These are phyloP conservation scores for Asterella californica DNA, from an alignment of 225 moss, liverwort and hornwort genomes.

Conservation along the genomic window DNA sequence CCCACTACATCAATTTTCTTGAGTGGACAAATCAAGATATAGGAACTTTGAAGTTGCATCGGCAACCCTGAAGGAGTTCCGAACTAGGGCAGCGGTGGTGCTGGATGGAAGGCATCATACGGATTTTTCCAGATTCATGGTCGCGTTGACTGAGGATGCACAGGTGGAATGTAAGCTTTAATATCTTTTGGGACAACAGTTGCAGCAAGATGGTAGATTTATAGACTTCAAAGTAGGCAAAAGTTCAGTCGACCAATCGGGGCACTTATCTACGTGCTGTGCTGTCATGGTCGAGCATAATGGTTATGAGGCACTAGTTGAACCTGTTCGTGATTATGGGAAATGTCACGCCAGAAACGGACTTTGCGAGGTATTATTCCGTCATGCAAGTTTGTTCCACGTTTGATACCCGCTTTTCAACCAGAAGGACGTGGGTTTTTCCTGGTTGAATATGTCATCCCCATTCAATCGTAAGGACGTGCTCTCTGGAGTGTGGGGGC, in stretches of 20 bases:
- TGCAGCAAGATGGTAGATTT: background rate
- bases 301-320: background rate
- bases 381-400: background rate
- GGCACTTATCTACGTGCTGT: background rate
- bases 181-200: background rate
- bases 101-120: background rate
- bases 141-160: background rate
- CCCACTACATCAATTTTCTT: background rate
- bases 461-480: no score
- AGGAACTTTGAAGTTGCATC: background rate
- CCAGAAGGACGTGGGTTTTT: no score
- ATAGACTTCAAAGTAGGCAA: background rate
- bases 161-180: background rate
- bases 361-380: constrained; percentile 25
- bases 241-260: background rate
- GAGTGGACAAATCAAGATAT: no score
- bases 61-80: background rate
- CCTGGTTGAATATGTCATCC: no score
- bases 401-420: no score
- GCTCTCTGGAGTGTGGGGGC: no score
- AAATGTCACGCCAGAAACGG: constrained; percentile 11
- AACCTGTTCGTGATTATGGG: constrained; percentile 17
- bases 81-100: background rate
- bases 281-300: constrained; percentile 32
- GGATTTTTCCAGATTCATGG: background rate